phyloP scores from a whole-genome alignment of 1,139 yeast genomes.

The Pichia sp. region DNA sequence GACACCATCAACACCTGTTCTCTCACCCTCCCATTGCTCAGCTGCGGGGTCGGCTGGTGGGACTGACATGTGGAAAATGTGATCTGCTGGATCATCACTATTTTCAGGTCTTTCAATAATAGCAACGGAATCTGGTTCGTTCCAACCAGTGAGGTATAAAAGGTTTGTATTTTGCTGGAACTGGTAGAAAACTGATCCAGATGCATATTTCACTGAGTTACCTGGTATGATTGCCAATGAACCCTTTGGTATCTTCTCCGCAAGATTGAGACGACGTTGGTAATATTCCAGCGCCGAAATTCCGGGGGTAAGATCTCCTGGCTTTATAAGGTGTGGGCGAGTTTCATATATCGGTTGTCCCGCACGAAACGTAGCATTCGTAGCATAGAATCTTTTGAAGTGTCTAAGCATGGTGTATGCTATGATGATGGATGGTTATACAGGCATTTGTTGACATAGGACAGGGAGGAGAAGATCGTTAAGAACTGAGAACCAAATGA shows the following conservation, averaged over 20 bases:
- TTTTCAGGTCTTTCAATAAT: conserved; percentile 54
- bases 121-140: conserved; percentile 82
- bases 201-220: conserved; percentile 62
- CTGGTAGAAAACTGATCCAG: conserved; percentile 85
- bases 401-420: too few relatives aligned
- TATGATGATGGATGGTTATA: too few relatives aligned
- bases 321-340: conserved; percentile 61
- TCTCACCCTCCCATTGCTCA: conserved; percentile 93
- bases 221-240: conserved; percentile 76
- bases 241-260: conserved; percentile 49
- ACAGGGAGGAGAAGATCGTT: too few relatives aligned
- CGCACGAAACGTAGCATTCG: conserved; percentile 25
- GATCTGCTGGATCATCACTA: conserved; percentile 36
- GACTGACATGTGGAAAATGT: conserved; percentile 66
- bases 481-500: too few relatives aligned
- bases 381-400: too few relatives aligned
- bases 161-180: conserved; percentile 91
- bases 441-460: too few relatives aligned
- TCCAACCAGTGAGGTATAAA: conserved; percentile 84
- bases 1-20: conserved; percentile 84
- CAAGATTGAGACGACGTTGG: conserved; percentile 55
- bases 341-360: conserved; percentile 91
- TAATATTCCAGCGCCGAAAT: conserved; percentile 79
- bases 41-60: conserved; percentile 71
- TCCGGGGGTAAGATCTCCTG: conserved; percentile 86